Conservation (phyloP, 345 rosid species). For the Capsella bursapastoris region DNA sequence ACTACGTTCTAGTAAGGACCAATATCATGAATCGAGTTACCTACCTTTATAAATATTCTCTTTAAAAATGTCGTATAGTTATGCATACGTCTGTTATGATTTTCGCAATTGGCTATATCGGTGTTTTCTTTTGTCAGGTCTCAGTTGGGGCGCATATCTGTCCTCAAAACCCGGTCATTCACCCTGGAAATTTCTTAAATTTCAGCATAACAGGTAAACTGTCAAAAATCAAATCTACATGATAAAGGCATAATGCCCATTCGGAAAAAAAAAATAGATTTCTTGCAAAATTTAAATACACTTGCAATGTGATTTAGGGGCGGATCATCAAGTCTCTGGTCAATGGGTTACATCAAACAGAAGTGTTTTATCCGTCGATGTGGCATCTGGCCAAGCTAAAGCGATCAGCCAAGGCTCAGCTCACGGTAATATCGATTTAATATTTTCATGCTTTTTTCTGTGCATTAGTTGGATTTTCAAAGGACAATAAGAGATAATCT, state of each 20-base stretch:
- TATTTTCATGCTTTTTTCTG: slow-evolving; percentile 6
- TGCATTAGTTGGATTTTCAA: background rate
- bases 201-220: slow-evolving; percentile 66
- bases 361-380: slow-evolving; percentile 62
- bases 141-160: slow-evolving; percentile 80
- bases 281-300: background rate
- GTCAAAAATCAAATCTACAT: slow-evolving; percentile 7
- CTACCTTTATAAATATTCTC: background rate
- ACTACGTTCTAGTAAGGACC: slow-evolving; percentile 70
- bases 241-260: background rate
- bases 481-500: slow-evolving; percentile 19
- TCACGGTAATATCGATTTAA: slow-evolving; percentile 53
- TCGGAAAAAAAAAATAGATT: background rate
- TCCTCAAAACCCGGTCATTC: slow-evolving; percentile 75
- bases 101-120: slow-evolving; percentile 18
- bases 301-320: slow-evolving; percentile 50
- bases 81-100: background rate
- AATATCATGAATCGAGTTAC: background rate
- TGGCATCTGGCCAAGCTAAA: slow-evolving; percentile 70
- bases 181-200: slow-evolving; percentile 58
- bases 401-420: slow-evolving; percentile 74
- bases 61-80: background rate
- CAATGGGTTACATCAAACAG: slow-evolving; percentile 68
- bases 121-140: slow-evolving; percentile 55
- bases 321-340: slow-evolving; percentile 59